A percentile compares a stretch with the other conserved stretches of the same genome.
Evolutionary conservation across 2,329 filamentous ascomycete species (phyloP).

Genomic region (Scytalidium sp.): DNA sequence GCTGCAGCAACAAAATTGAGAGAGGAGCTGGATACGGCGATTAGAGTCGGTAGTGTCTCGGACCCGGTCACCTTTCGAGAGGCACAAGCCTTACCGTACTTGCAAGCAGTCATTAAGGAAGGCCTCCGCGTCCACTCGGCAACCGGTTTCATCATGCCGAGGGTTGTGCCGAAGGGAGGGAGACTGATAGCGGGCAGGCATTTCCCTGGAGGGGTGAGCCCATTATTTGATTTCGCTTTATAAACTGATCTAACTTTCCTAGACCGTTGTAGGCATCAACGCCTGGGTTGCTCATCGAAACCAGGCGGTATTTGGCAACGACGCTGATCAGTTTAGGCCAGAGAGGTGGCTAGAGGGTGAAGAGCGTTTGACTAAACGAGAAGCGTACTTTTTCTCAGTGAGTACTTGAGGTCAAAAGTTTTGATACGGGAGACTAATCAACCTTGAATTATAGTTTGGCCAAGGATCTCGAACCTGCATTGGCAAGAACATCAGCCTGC

Average conservation of each 20-base stretch:
- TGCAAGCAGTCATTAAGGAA: constrained; percentile 6
- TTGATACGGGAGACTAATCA: no score
- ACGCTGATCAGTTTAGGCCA: constrained; percentile 45
- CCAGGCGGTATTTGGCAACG: constrained; percentile 43
- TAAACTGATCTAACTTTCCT: no score
- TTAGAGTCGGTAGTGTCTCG: neutral
- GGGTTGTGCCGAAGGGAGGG: constrained; percentile 3
- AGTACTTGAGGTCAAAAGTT: constrained; percentile 50
- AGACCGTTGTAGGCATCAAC: constrained; percentile 23
- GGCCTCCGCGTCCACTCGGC: constrained; percentile 5
- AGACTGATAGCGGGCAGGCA: no score
- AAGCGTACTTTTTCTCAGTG: constrained; percentile 1
- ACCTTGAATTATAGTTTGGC: constrained; percentile 31
- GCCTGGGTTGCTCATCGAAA: constrained; percentile 33
- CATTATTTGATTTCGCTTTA: no score
- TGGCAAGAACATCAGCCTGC: constrained; percentile 34
- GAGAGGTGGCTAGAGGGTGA: constrained; percentile 42
- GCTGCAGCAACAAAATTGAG: neutral
- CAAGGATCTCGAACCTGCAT: constrained; percentile 35
- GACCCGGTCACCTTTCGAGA: constrained; percentile 4
- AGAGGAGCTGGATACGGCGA: constrained; percentile 3
- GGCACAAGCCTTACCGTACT: constrained; percentile 7
- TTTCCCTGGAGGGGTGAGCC: no score
- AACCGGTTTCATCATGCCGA: constrained; percentile 1
- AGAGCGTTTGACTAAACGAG: constrained; percentile 13